A percentile compares a stretch with the other conserved stretches of the same genome.
phyloP scores from a whole-genome alignment of 345 rosid genomes.

The Acer yangbiense region DNA sequence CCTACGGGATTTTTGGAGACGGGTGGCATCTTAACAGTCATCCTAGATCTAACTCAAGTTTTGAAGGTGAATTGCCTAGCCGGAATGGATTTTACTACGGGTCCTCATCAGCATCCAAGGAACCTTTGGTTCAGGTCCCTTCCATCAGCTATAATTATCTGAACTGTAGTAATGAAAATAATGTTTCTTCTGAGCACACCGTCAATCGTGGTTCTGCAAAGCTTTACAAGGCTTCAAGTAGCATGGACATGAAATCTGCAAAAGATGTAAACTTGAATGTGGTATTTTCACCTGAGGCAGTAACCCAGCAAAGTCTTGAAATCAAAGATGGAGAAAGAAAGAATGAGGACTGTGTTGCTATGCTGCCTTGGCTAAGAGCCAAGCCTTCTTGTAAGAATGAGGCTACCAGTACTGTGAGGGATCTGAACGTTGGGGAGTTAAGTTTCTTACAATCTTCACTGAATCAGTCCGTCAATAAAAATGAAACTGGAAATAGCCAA shows the following conservation, averaged over 20 bases:
- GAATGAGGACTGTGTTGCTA: conserved; percentile 38
- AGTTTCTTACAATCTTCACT: conserved; percentile 42
- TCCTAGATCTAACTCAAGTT: conserved; percentile 46
- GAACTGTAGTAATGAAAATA: conserved; percentile 35
- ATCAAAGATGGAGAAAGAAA: conserved; percentile 48
- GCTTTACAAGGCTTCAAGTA: conserved; percentile 30
- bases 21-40: conserved; percentile 47
- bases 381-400: conserved; percentile 43
- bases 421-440: conserved; percentile 38
- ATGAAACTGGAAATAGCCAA: conserved; percentile 37
- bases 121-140: conserved; percentile 26
- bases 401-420: conserved; percentile 36
- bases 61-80: conserved; percentile 45
- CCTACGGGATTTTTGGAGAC: conserved; percentile 56
- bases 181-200: conserved; percentile 31
- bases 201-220: conserved; percentile 34
- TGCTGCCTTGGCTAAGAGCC: conserved; percentile 73
- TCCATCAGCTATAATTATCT: conserved; percentile 31
- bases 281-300: conserved; percentile 38
- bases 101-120: conserved; percentile 58
- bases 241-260: conserved; percentile 32
- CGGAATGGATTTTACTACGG: conserved; percentile 56
- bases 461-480: conserved; percentile 33
- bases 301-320: conserved; percentile 31
- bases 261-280: conserved; percentile 55